Percentiles rank a stretch among this genome's conserved stretches.
Evolutionary conservation across 441 rosid genomes (phyloP).

Genomic region (Caryocar brasiliense): DNA sequence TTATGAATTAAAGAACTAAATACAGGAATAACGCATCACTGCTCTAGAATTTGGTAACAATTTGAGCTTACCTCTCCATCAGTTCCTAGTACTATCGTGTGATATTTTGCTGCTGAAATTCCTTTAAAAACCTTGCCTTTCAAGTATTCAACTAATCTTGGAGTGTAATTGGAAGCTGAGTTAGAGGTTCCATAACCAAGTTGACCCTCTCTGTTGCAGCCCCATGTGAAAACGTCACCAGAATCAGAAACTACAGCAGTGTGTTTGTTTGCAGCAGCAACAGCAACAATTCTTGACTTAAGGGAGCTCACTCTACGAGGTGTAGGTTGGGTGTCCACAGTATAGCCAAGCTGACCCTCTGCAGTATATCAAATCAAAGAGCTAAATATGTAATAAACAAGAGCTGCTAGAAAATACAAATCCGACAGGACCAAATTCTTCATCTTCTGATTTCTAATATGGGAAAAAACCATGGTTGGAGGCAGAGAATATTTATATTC

Average conservation of each 20-base stretch:
- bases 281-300: conserved; percentile 65
- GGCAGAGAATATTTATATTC: background rate
- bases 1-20: background rate
- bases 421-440: background rate
- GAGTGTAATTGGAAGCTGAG: conserved; percentile 92
- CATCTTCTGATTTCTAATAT: conserved; percentile 1
- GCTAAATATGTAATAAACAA: conserved; percentile 7
- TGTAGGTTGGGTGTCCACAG: conserved; percentile 92
- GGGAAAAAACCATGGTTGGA: background rate
- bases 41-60: no score
- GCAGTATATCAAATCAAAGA: conserved; percentile 24
- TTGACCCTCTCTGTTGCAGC: conserved; percentile 94
- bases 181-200: conserved; percentile 98
- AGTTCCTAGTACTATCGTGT: conserved; percentile 69
- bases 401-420: background rate
- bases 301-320: conserved; percentile 89
- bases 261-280: conserved; percentile 96
- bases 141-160: conserved; percentile 86
- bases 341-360: conserved; percentile 99
- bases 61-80: conserved; percentile 85
- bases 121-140: conserved; percentile 63
- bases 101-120: conserved; percentile 79
- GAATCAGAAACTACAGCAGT: conserved; percentile 87
- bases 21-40: no score
- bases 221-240: conserved; percentile 98